Evolutionary conservation across 108 stramenopile species (phyloP), one percentile per base, ranked within the genome.

Genomic region (Cyclotella choctawhatcheeana): DNA sequence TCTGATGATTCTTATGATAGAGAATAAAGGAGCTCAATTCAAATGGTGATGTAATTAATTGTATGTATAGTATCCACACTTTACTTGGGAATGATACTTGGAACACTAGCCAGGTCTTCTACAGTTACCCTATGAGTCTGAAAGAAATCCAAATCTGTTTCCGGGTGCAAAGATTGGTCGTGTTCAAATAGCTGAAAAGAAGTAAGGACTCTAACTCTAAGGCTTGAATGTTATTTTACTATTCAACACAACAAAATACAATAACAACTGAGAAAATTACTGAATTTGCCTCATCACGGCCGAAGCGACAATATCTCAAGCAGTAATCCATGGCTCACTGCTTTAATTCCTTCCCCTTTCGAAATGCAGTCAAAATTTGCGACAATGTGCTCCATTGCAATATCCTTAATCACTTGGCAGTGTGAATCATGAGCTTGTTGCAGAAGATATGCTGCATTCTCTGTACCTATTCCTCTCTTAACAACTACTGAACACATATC

Each of bases 281-380:
- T 51, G 13, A n/a, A 51, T n/a, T n/a, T n/a, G 54, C 22, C 21
- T 24, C 35, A 24, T 69, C 59, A 86, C 62, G 80, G 88, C 64
- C 93, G 64, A 54, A 81, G 71, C 0, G 90, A 75, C 40, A 97
- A 72, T 45, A 98, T 95, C 80, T 98, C 97, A 58, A 97, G 74
- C 17, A 98, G 81, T 40, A 97, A 80, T 6, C 88, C 82, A 69
- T 96, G 94, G 74, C 96, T 97, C 32, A 92, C 93, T 31, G 87
- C 71, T 60, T 94, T 95, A 80, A 99, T 97, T 29, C 96, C 97
- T 35, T 94, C 93, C 21, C 93, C 93, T 76, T 97, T 97, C 56
- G 94, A 93, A 18, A 99, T 91, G 37, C 84, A 81, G 76, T 99
- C 98, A 84, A 99, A 99, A 55, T 99, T 94, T 12, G 84, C 87